Percentiles rank a stretch among this genome's conserved stretches.
phyloP scores from a whole-genome alignment of 805 yeast species.

The Teunomyces tritomae region DNA sequence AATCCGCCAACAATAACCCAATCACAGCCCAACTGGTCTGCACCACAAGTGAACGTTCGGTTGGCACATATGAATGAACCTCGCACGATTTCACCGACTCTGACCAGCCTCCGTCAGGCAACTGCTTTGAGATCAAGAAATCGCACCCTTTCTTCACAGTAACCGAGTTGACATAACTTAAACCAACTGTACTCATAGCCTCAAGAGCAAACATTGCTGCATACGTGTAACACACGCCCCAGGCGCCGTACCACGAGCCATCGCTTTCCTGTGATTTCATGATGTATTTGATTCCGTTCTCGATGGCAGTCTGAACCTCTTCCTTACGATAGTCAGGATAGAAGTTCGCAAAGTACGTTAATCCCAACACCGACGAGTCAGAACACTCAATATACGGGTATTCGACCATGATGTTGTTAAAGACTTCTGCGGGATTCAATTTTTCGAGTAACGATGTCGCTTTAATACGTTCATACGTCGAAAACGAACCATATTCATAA shows the following conservation, averaged over 20 bases:
- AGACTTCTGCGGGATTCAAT: constrained; percentile 95
- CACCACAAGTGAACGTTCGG: constrained; percentile 64
- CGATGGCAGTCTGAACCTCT: constrained; percentile 68
- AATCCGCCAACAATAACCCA: constrained; percentile 75
- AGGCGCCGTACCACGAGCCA: constrained; percentile 97
- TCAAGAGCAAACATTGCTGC: constrained; percentile 98
- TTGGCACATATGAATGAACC: constrained; percentile 69
- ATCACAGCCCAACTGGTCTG: constrained; percentile 94
- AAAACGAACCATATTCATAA: constrained; percentile 86
- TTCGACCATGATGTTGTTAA: constrained; percentile 97
- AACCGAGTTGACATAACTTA: constrained; percentile 57
- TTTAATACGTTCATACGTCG: constrained; percentile 84
- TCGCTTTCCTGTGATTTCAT: constrained; percentile 64
- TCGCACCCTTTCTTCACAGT: constrained; percentile 78
- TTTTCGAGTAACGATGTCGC: constrained; percentile 74
- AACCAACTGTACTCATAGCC: constrained; percentile 73
- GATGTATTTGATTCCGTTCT: constrained; percentile 72
- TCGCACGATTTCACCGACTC: constrained; percentile 92
- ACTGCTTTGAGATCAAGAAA: constrained; percentile 71
- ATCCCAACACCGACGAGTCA: constrained; percentile 88
- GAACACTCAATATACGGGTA: constrained; percentile 98
- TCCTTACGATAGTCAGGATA: constrained; percentile 60
- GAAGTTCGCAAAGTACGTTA: constrained; percentile 69
- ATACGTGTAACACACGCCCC: constrained; percentile 97
- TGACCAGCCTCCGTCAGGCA: constrained; percentile 95